Percentiles rank a stretch among this genome's conserved stretches.
phyloP scores from a whole-genome alignment of 345 rosid species.

The Stellera chamaejasme region DNA sequence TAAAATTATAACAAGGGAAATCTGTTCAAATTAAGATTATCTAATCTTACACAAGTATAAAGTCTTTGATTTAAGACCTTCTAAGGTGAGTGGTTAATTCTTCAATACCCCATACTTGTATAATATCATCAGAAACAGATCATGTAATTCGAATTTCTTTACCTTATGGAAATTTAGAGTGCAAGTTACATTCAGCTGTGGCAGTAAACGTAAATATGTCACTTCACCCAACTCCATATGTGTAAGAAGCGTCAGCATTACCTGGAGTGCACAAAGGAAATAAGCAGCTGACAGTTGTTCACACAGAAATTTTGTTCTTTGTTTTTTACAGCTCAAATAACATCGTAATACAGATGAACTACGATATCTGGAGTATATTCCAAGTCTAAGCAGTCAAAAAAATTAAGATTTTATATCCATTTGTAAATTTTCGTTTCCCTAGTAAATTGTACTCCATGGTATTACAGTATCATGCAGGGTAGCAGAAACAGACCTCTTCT shows the following conservation, averaged over 20 bases:
- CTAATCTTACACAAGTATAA: too few species aligned
- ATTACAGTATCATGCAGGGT: constrained; percentile 9
- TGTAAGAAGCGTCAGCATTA: constrained; percentile 81
- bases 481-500: constrained; percentile 60
- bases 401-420: constrained; percentile 3
- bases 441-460: neutral
- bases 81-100: too few species aligned
- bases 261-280: constrained; percentile 35
- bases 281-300: neutral
- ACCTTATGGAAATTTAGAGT: constrained; percentile 92
- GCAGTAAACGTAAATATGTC: constrained; percentile 65
- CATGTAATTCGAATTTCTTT: constrained; percentile 8
- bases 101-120: too few species aligned
- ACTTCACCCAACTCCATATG: constrained; percentile 89
- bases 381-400: constrained; percentile 2
- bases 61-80: too few species aligned
- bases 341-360: neutral
- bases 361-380: neutral
- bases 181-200: constrained; percentile 66
- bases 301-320: neutral
- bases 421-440: neutral
- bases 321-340: constrained; percentile 3
- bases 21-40: too few species aligned
- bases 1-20: too few species aligned
- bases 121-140: neutral